Percentiles rank a stretch among this genome's conserved stretches.
Evolutionary conservation across 768 basidiomycete species (phyloP).

Genomic region (Cytidiella melzeri): DNA sequence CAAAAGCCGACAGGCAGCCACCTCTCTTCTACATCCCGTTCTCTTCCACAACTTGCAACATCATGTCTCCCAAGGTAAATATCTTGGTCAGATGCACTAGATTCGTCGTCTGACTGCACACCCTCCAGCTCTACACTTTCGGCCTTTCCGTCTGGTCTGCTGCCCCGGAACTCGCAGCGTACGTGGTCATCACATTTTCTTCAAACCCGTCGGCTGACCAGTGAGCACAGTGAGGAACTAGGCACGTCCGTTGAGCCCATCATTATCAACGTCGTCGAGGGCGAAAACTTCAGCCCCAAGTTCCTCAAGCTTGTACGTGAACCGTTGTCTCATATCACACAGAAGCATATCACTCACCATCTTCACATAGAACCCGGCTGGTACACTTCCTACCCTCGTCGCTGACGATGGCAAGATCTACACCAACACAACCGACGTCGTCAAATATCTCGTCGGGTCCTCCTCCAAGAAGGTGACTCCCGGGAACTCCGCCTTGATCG

Average conservation of each 20-base stretch:
- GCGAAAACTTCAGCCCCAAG: conserved; percentile 41
- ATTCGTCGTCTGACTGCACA: background rate
- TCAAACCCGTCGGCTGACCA: background rate
- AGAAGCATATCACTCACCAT: background rate
- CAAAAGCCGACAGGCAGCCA: no score
- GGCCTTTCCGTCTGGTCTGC: conserved; percentile 35
- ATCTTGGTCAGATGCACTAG: background rate
- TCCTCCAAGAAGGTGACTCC: conserved; percentile 32
- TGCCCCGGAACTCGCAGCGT: conserved; percentile 38
- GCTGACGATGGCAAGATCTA: conserved; percentile 28
- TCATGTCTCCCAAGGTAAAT: background rate
- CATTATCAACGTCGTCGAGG: conserved; percentile 36
- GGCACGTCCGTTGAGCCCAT: conserved; percentile 34
- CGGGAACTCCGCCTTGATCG: conserved; percentile 29
- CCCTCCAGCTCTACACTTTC: conserved; percentile 32
- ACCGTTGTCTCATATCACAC: background rate
- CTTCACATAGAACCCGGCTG: conserved; percentile 34
- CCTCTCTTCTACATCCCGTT: no score
- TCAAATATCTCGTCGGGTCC: conserved; percentile 34
- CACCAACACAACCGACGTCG: conserved; percentile 36
- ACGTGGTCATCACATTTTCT: conserved; percentile 12
- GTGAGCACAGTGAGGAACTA: conserved; percentile 37
- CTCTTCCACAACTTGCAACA: background rate
- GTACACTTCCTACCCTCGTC: conserved; percentile 38
- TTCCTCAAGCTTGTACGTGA: conserved; percentile 36